Evolutionary conservation across 2,329 filamentous ascomycete genomes (phyloP), one percentile per base, ranked within the genome.

Genomic region (Stylonectria norvegica): DNA sequence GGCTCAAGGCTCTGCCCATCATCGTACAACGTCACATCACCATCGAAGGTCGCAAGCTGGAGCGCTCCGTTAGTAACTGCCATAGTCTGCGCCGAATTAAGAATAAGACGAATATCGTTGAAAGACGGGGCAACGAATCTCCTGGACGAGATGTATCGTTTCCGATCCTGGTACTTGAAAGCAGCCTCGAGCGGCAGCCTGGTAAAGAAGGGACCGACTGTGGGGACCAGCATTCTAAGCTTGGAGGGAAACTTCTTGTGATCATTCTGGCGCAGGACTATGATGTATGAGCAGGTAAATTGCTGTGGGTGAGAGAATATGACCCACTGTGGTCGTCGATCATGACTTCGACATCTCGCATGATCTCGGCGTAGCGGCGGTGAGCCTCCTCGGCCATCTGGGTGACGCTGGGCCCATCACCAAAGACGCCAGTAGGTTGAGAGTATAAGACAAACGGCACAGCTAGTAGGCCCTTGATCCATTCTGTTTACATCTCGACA

Each of bases 391-490:
- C 78, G 4, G 87, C 86, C 72, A 91, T 89, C 42, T 83, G 76
- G 31, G 76, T 70, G 36, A 91, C 77, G 40, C 73, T 77, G 39
- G 77, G 72, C 45, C 79, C 79, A 53, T 81, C 75, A 49, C 90
- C 84, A 57, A 91, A 89, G 29, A 89, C 80, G 15, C 89, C 89
- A 1, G 89, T 94, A 4, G 93, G 93, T 61, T 97, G 90, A 1
- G 91, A 96, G 64, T 95, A 89, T 38, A 98, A 79, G 27, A 98
- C 91, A 61, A 98, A 98, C 0, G 93, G 93, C 1, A 97, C 91
- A 2, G 93, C 93, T 10, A 97, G 73, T 4, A 97, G 78, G 27
- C 85, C 87, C 69, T 98, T 97, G 73, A 97, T 88, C 91, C 91
- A 97, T 84, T 95, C 89, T 81, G 56, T 47, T 14, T 32, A n/a